A percentile compares a stretch with the other conserved stretches of the same genome.
Evolutionary conservation across 2,329 filamentous ascomycete genomes (phyloP).

Genomic region (Colletotrichum lindemuthianum): DNA sequence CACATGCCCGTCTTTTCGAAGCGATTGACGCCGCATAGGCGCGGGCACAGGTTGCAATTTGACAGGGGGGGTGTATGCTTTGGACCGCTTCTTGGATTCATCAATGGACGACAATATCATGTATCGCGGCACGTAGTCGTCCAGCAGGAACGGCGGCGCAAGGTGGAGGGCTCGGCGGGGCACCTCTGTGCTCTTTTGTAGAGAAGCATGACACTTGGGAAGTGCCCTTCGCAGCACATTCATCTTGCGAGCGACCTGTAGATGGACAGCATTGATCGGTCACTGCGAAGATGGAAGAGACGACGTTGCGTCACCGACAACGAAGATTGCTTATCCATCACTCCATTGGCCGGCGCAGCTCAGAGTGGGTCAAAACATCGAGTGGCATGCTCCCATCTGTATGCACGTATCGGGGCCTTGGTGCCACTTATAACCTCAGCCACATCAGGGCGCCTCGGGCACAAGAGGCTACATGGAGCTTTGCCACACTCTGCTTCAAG

Average conservation of each 20-base stretch:
- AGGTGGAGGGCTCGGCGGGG: slow-evolving; percentile 56
- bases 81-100: slow-evolving; percentile 76
- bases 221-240: slow-evolving; percentile 2
- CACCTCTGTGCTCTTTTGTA: background rate
- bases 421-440: too few species aligned
- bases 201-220: background rate
- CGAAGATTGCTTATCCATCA: too few species aligned
- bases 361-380: too few species aligned
- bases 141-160: slow-evolving; percentile 75
- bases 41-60: slow-evolving; percentile 84
- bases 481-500: too few species aligned
- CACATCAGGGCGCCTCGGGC: too few species aligned
- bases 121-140: slow-evolving; percentile 79
- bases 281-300: background rate
- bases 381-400: too few species aligned
- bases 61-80: slow-evolving; percentile 80
- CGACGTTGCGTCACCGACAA: slow-evolving; percentile 14
- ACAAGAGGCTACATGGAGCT: too few species aligned
- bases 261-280: background rate
- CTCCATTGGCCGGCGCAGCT: too few species aligned
- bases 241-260: slow-evolving; percentile 7
- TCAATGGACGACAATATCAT: slow-evolving; percentile 74
- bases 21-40: slow-evolving; percentile 82
- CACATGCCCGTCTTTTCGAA: slow-evolving; percentile 82
- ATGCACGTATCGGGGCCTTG: too few species aligned